A percentile compares a stretch with the other conserved stretches of the same genome.
Evolutionary conservation across 257 asterid species (phyloP).

Genomic region (Solanum raphanifolium): DNA sequence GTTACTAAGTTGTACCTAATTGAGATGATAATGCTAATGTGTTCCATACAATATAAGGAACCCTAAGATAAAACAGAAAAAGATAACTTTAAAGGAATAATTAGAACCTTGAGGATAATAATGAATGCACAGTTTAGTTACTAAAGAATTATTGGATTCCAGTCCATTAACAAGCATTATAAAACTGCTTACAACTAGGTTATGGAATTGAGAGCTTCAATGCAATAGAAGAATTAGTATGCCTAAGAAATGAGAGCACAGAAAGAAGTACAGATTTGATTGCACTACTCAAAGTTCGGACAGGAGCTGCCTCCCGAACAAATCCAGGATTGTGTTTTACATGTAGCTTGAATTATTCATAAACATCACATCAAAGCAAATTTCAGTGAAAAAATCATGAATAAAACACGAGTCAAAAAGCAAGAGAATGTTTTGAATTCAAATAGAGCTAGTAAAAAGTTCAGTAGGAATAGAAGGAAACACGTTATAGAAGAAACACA

Average conservation of each 20-base stretch:
- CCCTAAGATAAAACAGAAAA: neutral
- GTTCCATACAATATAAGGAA: neutral
- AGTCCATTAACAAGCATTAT: neutral
- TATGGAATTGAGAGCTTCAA: neutral
- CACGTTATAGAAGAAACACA: conserved; percentile 35
- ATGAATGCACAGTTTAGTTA: neutral
- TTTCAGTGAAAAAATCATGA: neutral
- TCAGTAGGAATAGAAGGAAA: neutral
- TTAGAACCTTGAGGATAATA: neutral
- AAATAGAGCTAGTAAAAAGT: neutral
- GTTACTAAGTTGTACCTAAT: neutral
- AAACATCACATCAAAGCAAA: neutral
- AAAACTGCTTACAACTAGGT: neutral
- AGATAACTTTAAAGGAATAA: neutral
- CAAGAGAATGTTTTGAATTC: neutral
- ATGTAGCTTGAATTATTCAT: neutral
- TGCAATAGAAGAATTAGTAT: neutral
- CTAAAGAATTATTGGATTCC: neutral
- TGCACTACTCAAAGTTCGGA: neutral
- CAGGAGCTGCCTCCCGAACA: neutral
- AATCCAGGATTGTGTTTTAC: neutral
- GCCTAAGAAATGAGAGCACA: neutral
- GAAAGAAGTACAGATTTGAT: neutral
- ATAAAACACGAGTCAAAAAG: neutral
- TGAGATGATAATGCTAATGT: neutral